phyloP scores from a whole-genome alignment of 176 grass and related monocot species.

The Oryza glaberrima region DNA sequence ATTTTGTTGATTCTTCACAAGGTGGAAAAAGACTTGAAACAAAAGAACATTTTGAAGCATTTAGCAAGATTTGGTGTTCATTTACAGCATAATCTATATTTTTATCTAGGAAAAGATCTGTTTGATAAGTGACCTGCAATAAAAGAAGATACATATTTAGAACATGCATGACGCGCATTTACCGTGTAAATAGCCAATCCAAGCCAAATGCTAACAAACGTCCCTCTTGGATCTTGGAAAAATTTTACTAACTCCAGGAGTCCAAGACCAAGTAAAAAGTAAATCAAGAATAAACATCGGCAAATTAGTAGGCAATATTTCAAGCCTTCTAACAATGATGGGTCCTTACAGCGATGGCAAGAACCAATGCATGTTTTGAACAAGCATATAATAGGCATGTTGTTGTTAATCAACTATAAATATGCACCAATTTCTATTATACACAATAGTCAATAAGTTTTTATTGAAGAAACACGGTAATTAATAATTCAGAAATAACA shows the following conservation, averaged over 20 bases:
- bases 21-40: conserved; percentile 89
- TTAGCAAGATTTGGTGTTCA: conserved; percentile 87
- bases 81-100: conserved; percentile 98
- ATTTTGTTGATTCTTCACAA: conserved; percentile 83
- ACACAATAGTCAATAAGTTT: not conserved
- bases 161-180: not conserved
- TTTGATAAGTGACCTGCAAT: conserved; percentile 89
- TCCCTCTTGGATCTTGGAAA: not conserved
- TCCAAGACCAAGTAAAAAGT: not conserved
- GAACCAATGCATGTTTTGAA: not conserved
- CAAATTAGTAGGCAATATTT: not conserved
- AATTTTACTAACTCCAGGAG: not conserved
- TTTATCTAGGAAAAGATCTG: conserved; percentile 92
- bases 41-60: conserved; percentile 83
- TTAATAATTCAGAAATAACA: conserved; percentile 7
- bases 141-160: conserved; percentile 24
- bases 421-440: not conserved
- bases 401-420: not conserved
- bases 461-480: not conserved
- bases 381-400: conserved; percentile 5
- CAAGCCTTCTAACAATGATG: conserved; percentile 16
- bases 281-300: not conserved
- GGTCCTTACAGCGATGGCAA: not conserved
- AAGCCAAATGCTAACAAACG: not conserved
- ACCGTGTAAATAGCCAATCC: not conserved